These are phyloP conservation scores for Gloeopeniophorella convolvens DNA, from an alignment of 768 basidiomycete genomes.

Conservation along the genomic window DNA sequence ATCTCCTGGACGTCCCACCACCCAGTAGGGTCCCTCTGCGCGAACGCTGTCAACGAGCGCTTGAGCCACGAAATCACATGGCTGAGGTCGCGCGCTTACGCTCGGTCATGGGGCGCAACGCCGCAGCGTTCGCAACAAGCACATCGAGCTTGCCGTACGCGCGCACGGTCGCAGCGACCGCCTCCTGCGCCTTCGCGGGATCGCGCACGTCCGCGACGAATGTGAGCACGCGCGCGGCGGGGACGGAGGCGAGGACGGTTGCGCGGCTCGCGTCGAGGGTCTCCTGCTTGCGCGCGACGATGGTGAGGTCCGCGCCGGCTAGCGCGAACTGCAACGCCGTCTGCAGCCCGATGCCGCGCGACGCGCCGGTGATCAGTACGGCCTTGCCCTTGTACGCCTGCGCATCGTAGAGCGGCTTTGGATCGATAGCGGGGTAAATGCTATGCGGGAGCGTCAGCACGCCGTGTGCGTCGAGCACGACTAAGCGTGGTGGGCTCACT, in stretches of 20 bases:
- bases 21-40: neutral
- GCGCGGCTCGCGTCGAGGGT: neutral
- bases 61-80: neutral
- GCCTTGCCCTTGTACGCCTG: slow-evolving; percentile 14
- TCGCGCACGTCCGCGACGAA: slow-evolving; percentile 11
- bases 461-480: too few species aligned
- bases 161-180: neutral
- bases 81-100: neutral
- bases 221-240: neutral
- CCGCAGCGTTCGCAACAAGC: slow-evolving; percentile 10
- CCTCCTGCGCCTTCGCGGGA: neutral
- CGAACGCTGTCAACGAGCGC: neutral
- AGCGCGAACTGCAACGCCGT: slow-evolving; percentile 15
- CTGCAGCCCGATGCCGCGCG: slow-evolving; percentile 22
- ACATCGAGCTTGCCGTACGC: slow-evolving; percentile 9
- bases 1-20: slow-evolving; percentile 15
- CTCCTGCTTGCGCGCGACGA: slow-evolving; percentile 7
- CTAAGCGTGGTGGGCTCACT: too few species aligned
- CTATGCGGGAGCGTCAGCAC: too few species aligned
- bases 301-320: slow-evolving; percentile 18
- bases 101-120: neutral
- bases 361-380: slow-evolving; percentile 23
- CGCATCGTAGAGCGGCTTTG: neutral
- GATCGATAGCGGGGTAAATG: slow-evolving; percentile 10
- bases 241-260: neutral